Percentiles rank a stretch among this genome's conserved stretches.
phyloP scores from a whole-genome alignment of 352 stramenopile genomes.

The Pythium volutum region DNA sequence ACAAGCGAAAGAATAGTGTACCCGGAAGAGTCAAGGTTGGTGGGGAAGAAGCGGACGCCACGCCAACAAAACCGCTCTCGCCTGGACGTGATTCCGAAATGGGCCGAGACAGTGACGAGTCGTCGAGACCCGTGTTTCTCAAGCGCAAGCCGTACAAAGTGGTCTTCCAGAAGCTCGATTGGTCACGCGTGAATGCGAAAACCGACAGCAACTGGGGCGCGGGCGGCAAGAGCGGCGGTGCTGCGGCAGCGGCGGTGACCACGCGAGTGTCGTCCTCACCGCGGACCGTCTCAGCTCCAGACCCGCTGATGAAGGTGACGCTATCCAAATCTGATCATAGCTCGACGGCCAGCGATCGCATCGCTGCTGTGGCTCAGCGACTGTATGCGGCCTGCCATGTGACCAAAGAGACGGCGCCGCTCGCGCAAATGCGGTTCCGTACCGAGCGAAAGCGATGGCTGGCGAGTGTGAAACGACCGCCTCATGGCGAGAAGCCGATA shows the following conservation, averaged over 20 bases:
- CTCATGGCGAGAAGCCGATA: background rate
- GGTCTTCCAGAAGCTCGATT: slow-evolving; percentile 62
- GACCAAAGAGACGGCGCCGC: slow-evolving; percentile 8
- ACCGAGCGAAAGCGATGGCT: slow-evolving; percentile 17
- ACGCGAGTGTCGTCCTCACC: background rate
- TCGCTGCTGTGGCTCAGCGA: background rate
- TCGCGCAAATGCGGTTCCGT: slow-evolving; percentile 25
- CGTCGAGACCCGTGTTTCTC: slow-evolving; percentile 37
- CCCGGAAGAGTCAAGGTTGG: background rate
- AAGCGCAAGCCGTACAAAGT: slow-evolving; percentile 72
- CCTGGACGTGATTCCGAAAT: too few relatives aligned
- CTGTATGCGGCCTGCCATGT: slow-evolving; percentile 19
- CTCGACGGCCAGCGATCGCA: background rate
- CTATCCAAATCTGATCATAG: background rate
- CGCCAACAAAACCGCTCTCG: background rate
- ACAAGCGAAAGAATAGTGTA: background rate
- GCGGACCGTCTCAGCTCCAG: background rate
- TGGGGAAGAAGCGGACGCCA: background rate
- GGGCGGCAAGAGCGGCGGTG: slow-evolving; percentile 3
- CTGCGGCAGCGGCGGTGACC: background rate
- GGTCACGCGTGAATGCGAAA: slow-evolving; percentile 51
- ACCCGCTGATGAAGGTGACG: background rate
- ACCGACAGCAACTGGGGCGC: slow-evolving; percentile 46
- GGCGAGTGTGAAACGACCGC: background rate
- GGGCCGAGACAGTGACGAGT: background rate